Evolutionary conservation across 768 basidiomycete species (phyloP), one percentile per base, ranked within the genome.

Genomic region (Mycena rebaudengoi): DNA sequence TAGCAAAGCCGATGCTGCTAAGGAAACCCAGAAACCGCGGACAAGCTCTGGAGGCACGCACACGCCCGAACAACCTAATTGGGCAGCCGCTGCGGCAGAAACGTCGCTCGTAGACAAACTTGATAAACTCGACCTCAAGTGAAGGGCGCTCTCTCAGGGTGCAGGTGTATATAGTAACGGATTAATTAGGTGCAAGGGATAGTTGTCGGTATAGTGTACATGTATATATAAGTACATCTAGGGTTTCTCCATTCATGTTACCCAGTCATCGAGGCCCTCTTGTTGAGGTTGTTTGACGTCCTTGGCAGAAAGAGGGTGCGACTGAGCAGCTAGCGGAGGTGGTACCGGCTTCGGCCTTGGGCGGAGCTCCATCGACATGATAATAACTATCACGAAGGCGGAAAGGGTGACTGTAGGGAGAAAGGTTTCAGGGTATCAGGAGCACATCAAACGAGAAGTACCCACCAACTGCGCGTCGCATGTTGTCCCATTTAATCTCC

Each of bases 401-500:
- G 82, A 78, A 25, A 94, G 80, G 2, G 90, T 85, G 32, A 84
- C 91, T 93, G 53, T 13, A 54, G 45, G 28, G 30, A 7, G 25
- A 53, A 37, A 52, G 46, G 41, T 45, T 63, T 12, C 64, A 43
- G 40, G 64, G 50, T 40, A 13, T 44, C 25, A 53, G 23, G 46
- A 50, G 8, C 21, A 35, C 18, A 5, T 56, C 18, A 29, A 33
- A 28, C 33, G 28, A 46, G 25, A 20, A 25, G 28, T 25, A 85
- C 88, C 75, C 68, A 91, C 92, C 79, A 55, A 95, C 92, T 56
- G 91, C 89, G 60, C 88, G 87, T 51, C 92, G 88, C 88, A 94
- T 93, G 64, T 93, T 95, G 69, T 93, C 86, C 94, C 94, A 95
- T 71, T 90, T 92, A 30, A 91, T 88, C 70, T 94, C 92, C 73